These are phyloP conservation scores for Rosa hybrid DNA, from an alignment of 331 rosid genomes.

Conservation along the genomic window DNA sequence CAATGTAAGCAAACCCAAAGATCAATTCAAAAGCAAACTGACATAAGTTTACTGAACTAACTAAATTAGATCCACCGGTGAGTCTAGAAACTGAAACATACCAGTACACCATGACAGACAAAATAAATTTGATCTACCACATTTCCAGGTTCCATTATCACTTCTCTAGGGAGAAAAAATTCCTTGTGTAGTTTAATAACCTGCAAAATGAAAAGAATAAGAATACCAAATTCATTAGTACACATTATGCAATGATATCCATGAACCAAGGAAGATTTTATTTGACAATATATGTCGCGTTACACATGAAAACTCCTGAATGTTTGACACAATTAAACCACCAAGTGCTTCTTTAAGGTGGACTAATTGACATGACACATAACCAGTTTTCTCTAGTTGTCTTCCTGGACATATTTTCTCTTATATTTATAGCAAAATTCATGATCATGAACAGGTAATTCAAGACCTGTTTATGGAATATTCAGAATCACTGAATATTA, in stretches of 20 bases:
- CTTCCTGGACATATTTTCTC: no score
- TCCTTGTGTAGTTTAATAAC: constrained; percentile 88
- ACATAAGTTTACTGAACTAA: not conserved
- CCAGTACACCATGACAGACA: constrained; percentile 90
- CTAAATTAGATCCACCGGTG: constrained; percentile 7
- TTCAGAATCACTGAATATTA: no score
- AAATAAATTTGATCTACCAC: constrained; percentile 93
- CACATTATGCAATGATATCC: constrained; percentile 14
- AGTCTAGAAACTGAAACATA: constrained; percentile 37
- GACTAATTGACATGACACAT: not conserved
- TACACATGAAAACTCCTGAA: not conserved
- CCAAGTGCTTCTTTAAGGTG: not conserved
- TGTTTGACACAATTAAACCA: not conserved
- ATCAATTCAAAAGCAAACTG: not conserved
- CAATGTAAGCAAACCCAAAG: not conserved
- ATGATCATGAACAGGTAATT: no score
- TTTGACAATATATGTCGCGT: not conserved
- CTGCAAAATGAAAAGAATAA: constrained; percentile 44
- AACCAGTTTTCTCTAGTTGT: no score
- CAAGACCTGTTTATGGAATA: no score
- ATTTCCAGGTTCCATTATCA: constrained; percentile 85
- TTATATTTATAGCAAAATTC: no score
- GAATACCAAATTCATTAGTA: constrained; percentile 14
- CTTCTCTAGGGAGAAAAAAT: constrained; percentile 95
- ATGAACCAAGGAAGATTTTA: not conserved